These are phyloP conservation scores for Kluyveromyces dobzhanskii DNA, from an alignment of 805 yeast genomes.

Conservation along the genomic window DNA sequence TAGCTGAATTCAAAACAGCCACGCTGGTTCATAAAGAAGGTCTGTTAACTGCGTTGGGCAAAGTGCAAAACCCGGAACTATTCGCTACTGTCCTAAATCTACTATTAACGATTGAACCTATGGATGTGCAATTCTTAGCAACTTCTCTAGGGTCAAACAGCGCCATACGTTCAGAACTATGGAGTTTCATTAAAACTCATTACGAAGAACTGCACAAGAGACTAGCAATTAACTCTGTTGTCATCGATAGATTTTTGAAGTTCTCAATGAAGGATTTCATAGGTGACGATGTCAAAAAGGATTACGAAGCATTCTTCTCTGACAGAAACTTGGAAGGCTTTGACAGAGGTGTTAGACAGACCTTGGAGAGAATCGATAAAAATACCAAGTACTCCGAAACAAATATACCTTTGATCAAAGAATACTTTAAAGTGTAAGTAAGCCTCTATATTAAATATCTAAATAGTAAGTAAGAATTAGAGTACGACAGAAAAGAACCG, in stretches of 20 bases:
- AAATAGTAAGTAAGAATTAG: too few species aligned
- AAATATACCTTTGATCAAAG: conserved; percentile 3
- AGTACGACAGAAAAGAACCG: too few species aligned
- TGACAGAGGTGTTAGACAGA: conserved; percentile 13
- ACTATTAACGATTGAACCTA: conserved; percentile 35
- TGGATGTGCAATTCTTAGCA: conserved; percentile 49
- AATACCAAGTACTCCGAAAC: conserved; percentile 9
- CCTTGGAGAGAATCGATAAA: conserved; percentile 11
- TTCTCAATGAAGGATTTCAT: conserved; percentile 27
- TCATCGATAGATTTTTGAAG: conserved; percentile 37
- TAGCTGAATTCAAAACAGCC: conserved; percentile 37
- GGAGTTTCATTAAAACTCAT: conserved; percentile 38
- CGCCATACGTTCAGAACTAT: conserved; percentile 33
- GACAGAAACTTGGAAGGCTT: conserved; percentile 20
- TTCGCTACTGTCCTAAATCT: conserved; percentile 31
- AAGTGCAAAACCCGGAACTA: conserved; percentile 30
- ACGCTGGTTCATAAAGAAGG: conserved; percentile 45
- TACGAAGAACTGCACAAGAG: conserved; percentile 34
- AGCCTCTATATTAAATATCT: too few species aligned
- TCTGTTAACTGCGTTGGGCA: conserved; percentile 42
- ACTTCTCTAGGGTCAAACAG: conserved; percentile 36
- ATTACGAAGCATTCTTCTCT: conserved; percentile 29
- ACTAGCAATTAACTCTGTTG: conserved; percentile 38
- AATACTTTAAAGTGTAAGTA: conserved; percentile 1
- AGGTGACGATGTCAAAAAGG: conserved; percentile 31